A percentile compares a stretch with the other conserved stretches of the same genome.
These are phyloP conservation scores for Tirmania nivea DNA, from an alignment of 495 filamentous ascomycete genomes.

Conservation along the genomic window DNA sequence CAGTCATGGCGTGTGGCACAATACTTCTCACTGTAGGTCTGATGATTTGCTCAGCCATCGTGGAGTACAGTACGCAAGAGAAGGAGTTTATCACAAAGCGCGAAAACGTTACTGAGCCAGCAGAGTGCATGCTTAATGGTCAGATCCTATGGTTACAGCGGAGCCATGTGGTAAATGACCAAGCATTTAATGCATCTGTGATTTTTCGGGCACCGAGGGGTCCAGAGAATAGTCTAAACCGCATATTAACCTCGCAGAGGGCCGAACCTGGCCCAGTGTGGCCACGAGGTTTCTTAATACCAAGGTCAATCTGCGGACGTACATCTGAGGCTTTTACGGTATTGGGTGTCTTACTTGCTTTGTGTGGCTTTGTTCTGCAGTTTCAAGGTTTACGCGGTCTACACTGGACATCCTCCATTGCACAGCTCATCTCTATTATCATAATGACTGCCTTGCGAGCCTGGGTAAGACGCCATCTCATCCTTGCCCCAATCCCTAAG, in stretches of 20 bases:
- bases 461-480: slow-evolving; percentile 24
- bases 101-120: not conserved
- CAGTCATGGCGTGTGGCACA: slow-evolving; percentile 2
- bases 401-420: slow-evolving; percentile 27
- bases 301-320: not conserved
- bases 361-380: slow-evolving; percentile 30
- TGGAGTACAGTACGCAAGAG: slow-evolving; percentile 3
- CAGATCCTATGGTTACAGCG: slow-evolving; percentile 4
- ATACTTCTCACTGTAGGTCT: not conserved
- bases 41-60: slow-evolving; percentile 3
- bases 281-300: not conserved
- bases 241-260: not conserved
- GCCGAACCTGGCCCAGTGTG: not conserved
- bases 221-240: not conserved
- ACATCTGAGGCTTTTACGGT: not conserved
- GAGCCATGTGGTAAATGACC: slow-evolving; percentile 2
- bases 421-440: slow-evolving; percentile 26
- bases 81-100: not conserved
- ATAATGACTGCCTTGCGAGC: slow-evolving; percentile 29
- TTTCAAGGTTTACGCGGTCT: slow-evolving; percentile 31
- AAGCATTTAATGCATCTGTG: slow-evolving; percentile 1
- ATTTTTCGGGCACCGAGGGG: not conserved
- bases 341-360: slow-evolving; percentile 14
- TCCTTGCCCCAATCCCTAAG: slow-evolving; percentile 21
- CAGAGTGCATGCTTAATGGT: too few species aligned